Percentiles rank a stretch among this genome's conserved stretches.
Conservation (phyloP, 2,329 filamentous ascomycete species). For the Diaporthe sp. region DNA sequence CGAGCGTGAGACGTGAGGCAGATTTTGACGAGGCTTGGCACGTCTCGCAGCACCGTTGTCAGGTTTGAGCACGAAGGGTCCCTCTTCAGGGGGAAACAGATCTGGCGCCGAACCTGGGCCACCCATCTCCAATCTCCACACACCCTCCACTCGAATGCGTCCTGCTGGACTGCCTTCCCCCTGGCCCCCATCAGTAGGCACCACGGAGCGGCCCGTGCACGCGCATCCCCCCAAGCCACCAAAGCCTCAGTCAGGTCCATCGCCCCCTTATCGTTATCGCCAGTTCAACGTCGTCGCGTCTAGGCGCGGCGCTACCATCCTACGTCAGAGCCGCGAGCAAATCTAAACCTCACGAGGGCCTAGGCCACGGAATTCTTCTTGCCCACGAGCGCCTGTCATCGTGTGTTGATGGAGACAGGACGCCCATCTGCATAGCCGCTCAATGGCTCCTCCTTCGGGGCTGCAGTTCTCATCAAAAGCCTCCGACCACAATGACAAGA, state of each 20-base stretch:
- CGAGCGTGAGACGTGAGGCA: background rate
- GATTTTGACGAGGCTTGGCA: constrained; percentile 29
- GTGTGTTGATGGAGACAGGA: constrained; percentile 33
- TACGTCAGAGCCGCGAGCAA: constrained; percentile 19
- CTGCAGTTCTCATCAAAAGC: constrained; percentile 45
- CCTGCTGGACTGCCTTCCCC: background rate
- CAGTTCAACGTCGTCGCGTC: constrained; percentile 12
- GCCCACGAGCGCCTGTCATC: background rate
- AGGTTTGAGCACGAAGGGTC: constrained; percentile 16
- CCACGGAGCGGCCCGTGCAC: constrained; percentile 6
- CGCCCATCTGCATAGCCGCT: constrained; percentile 31
- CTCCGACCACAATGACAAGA: constrained; percentile 44
- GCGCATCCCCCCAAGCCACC: background rate
- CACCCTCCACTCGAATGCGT: background rate
- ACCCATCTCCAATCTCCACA: constrained; percentile 14
- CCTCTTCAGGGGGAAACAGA: constrained; percentile 17
- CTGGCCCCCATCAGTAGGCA: background rate
- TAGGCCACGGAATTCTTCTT: background rate
- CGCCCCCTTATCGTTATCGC: constrained; percentile 25
- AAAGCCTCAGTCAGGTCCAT: background rate
- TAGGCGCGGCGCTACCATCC: constrained; percentile 3
- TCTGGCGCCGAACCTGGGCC: constrained; percentile 13
- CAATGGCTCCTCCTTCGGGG: constrained; percentile 48
- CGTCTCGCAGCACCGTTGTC: constrained; percentile 14
- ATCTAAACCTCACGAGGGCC: background rate